phyloP scores from a whole-genome alignment of 495 filamentous ascomycete species.

The Talaromyces ruber region DNA sequence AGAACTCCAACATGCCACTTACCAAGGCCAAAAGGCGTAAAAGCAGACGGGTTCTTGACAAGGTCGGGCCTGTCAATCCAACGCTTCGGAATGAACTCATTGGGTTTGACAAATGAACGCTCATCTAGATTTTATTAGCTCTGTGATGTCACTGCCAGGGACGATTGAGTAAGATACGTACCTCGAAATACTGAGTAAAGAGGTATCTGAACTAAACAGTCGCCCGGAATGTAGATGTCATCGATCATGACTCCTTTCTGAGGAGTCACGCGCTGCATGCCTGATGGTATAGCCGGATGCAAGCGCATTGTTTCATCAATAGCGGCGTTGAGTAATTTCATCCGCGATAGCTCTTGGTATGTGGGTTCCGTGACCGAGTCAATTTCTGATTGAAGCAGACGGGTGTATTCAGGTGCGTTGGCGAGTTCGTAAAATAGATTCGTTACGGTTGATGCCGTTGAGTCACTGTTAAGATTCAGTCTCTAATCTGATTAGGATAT shows the following conservation, averaged over 20 bases:
- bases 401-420: neutral
- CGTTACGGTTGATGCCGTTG: constrained; percentile 27
- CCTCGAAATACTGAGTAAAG: constrained; percentile 22
- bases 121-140: constrained; percentile 9
- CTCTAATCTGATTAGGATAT: neutral
- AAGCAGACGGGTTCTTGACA: constrained; percentile 21
- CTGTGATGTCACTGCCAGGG: neutral
- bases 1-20: neutral
- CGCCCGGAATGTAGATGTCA: constrained; percentile 20
- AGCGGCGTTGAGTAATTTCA: constrained; percentile 30
- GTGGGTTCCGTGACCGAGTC: neutral
- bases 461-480: constrained; percentile 22
- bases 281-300: constrained; percentile 12
- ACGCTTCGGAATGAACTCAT: constrained; percentile 34
- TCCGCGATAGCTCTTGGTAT: neutral
- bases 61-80: constrained; percentile 30
- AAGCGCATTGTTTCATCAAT: constrained; percentile 48
- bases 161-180: neutral
- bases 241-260: constrained; percentile 14
- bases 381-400: constrained; percentile 1
- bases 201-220: constrained; percentile 17
- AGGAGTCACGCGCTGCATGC: constrained; percentile 13
- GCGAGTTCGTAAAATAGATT: constrained; percentile 29
- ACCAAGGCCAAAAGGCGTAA: constrained; percentile 23
- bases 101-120: constrained; percentile 19